Evolutionary conservation across 1,139 yeast species (phyloP), one percentile per base, ranked within the genome.

Genomic region (Yamadazyma triangularis): DNA sequence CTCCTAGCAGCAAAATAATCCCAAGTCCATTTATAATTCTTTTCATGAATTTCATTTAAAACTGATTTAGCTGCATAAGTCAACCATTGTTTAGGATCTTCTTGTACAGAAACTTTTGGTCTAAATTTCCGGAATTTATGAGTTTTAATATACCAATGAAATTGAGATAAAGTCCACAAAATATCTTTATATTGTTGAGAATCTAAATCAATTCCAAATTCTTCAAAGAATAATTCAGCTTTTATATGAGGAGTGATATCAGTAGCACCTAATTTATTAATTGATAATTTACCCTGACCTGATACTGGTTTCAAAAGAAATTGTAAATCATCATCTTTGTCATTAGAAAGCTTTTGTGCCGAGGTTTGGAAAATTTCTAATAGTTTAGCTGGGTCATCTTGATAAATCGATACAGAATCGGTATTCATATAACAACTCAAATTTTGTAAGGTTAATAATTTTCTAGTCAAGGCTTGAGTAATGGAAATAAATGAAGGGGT

Each of bases 361-460:
- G 56, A 47, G 4, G 39, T 26, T 31, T 55, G 55, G 45, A 81
- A 77, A n/a, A 53, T 55, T 8, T 51, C 46, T 4, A 79, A 49
- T 15, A 77, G 47, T 16, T 54, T 58, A 3, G 63, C 72, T 11
- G 60, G 62, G 42, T 73, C 71, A 1, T 66, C 70, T 2, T 61
- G 51, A 38, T 56, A 67, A 3, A 79, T 63, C 1, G 83, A 62
- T 0, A 49, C 47, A 0, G 79, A 59, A 20, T 81, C 79, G 0
- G 96, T 85, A 51, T 87, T 84, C 91, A 94, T 86, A 49, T 93
- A 93, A 29, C 83, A 64, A 28, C 94, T 77, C 27, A 93, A 64
- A 5, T 87, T 76, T 38, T 81, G 77, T 41, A 93, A 68, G 1
- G 85, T 82, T 24, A 91, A 62, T 30, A 93, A 64, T 51, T 93